phyloP scores from a whole-genome alignment of 345 rosid genomes.

The Rhizophora apiculata region DNA sequence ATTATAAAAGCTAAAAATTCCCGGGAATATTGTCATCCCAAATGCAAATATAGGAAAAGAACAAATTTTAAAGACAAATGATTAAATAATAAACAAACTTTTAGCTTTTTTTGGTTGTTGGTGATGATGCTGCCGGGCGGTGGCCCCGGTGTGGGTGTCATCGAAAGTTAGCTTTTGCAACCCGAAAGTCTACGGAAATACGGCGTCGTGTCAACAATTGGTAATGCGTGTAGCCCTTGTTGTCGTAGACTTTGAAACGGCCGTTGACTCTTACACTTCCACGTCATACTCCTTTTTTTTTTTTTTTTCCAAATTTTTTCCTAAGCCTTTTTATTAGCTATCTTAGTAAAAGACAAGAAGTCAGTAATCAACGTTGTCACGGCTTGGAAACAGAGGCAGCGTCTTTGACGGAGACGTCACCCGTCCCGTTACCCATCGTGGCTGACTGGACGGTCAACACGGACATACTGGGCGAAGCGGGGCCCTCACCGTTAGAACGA shows the following conservation, averaged over 20 bases:
- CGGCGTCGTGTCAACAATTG: background rate
- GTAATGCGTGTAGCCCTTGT: no score
- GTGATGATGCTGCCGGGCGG: background rate
- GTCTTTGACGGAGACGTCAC: conserved; percentile 53
- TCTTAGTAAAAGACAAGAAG: background rate
- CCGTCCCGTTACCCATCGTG: conserved; percentile 40
- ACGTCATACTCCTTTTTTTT: conserved; percentile 11
- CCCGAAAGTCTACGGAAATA: background rate
- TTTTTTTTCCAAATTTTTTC: background rate
- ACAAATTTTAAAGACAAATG: background rate
- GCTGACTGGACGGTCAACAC: conserved; percentile 74
- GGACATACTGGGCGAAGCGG: conserved; percentile 74
- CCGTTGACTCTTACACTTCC: conserved; percentile 12
- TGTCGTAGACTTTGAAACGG: background rate
- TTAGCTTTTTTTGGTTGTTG: background rate
- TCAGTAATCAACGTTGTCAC: conserved; percentile 35
- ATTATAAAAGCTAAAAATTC: conserved; percentile 11
- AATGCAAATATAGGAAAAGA: background rate
- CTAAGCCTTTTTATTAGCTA: background rate
- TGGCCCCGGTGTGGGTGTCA: no score
- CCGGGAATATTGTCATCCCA: background rate
- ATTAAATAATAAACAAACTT: background rate
- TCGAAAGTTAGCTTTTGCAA: background rate
- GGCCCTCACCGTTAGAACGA: conserved; percentile 47
- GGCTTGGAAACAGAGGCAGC: conserved; percentile 68